Conservation (phyloP, 192 early-diverging fungal genomes). For the Umbelopsis sp. region DNA sequence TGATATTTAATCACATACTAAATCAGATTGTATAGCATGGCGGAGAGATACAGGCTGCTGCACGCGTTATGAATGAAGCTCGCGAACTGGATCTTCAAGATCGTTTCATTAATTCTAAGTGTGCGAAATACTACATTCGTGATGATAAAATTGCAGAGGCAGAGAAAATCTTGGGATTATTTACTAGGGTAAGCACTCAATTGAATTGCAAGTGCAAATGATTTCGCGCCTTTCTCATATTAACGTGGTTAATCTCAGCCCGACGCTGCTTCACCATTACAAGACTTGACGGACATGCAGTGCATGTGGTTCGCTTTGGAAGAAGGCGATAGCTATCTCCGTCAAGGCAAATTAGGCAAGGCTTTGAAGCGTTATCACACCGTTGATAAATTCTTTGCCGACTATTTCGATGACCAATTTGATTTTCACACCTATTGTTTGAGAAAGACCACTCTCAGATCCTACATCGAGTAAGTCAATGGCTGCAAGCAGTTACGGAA, state of each 20-base stretch:
- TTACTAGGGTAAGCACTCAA: slow-evolving; percentile 64
- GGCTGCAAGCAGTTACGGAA: not conserved
- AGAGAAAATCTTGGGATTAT: slow-evolving; percentile 80
- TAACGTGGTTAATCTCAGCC: slow-evolving; percentile 32
- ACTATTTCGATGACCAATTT: slow-evolving; percentile 90
- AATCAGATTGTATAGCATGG: slow-evolving; percentile 61
- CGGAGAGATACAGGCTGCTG: slow-evolving; percentile 73
- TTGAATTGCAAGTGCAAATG: not conserved
- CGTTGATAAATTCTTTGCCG: slow-evolving; percentile 79
- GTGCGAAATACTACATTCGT: slow-evolving; percentile 92
- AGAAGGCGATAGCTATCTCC: slow-evolving; percentile 70
- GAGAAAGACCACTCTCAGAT: slow-evolving; percentile 85
- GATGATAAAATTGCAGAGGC: slow-evolving; percentile 82
- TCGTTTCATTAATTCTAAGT: slow-evolving; percentile 93
- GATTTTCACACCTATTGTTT: slow-evolving; percentile 96
- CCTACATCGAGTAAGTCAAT: slow-evolving; percentile 73
- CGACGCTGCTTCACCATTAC: slow-evolving; percentile 66
- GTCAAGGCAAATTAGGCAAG: slow-evolving; percentile 69
- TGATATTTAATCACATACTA: not conserved
- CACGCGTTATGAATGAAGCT: slow-evolving; percentile 80
- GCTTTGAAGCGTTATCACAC: slow-evolving; percentile 91
- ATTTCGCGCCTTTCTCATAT: not conserved
- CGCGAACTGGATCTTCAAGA: slow-evolving; percentile 92
- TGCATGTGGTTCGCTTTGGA: slow-evolving; percentile 89
- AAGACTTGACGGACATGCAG: slow-evolving; percentile 90